Evolutionary conservation across 345 rosid genomes (phyloP).

Genomic region (Geranium brycei): DNA sequence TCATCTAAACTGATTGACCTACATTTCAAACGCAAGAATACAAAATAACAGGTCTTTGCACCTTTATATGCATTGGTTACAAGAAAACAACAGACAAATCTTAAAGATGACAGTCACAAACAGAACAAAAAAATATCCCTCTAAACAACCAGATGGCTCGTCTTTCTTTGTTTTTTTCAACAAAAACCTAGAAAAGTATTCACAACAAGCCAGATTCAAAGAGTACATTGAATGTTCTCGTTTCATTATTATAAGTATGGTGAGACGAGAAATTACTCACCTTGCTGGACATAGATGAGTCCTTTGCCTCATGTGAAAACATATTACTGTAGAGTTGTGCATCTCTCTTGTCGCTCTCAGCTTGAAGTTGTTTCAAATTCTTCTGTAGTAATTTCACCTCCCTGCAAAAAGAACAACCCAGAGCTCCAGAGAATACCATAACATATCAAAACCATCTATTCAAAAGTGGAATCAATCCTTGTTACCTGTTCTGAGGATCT

Average conservation of each 20-base stretch:
- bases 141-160: too few relatives aligned
- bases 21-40: neutral
- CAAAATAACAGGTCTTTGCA: neutral
- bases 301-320: conserved; percentile 25
- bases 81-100: neutral
- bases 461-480: neutral
- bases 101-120: neutral
- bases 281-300: conserved; percentile 18
- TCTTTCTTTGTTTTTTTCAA: too few relatives aligned
- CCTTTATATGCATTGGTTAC: neutral
- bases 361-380: conserved; percentile 32
- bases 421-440: neutral
- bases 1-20: neutral
- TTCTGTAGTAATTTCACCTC: conserved; percentile 37
- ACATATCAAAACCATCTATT: neutral
- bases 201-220: neutral
- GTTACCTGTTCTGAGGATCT: conserved; percentile 42
- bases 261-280: conserved; percentile 12
- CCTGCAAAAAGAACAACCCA: conserved; percentile 17
- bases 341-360: conserved; percentile 40
- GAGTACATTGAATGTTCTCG: neutral
- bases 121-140: too few relatives aligned
- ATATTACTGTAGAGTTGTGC: conserved; percentile 38
- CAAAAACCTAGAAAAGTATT: too few relatives aligned
- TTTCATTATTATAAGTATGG: neutral